phyloP scores from a whole-genome alignment of 1,284 basidiomycete species.

The Irpex lacteus region DNA sequence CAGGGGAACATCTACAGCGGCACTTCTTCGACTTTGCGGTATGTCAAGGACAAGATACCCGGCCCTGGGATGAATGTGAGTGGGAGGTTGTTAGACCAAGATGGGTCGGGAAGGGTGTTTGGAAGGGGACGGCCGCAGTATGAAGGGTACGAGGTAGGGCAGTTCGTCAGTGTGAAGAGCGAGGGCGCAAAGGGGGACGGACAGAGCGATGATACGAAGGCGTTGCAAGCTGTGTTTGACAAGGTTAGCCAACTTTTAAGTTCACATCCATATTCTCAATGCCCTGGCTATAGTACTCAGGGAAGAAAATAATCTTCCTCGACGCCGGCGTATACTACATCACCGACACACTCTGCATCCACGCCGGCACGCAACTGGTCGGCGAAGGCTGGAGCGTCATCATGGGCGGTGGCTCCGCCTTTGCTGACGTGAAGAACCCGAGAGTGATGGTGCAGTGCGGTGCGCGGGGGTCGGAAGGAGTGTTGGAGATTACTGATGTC shows the following conservation, averaged over 20 bases:
- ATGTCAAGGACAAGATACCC: conserved; percentile 47
- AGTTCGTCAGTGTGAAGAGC: conserved; percentile 70
- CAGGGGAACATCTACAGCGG: conserved; percentile 70
- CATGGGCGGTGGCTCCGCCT: conserved; percentile 60
- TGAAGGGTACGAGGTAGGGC: conserved; percentile 50
- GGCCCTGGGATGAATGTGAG: conserved; percentile 40
- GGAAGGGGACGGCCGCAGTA: conserved; percentile 44
- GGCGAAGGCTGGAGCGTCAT: conserved; percentile 80
- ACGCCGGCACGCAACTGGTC: conserved; percentile 65
- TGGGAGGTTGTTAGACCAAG: conserved; percentile 52
- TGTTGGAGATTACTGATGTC: conserved; percentile 61
- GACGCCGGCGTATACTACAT: conserved; percentile 70
- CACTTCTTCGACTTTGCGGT: conserved; percentile 36
- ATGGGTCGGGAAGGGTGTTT: conserved; percentile 54
- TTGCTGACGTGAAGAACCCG: conserved; percentile 53
- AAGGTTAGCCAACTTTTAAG: conserved; percentile 46
- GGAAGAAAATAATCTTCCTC: conserved; percentile 77
- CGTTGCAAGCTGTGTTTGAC: conserved; percentile 59
- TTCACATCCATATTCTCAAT: no score
- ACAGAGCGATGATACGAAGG: conserved; percentile 70
- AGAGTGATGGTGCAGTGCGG: conserved; percentile 60
- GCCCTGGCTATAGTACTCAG: no score
- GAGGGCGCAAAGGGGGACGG: conserved; percentile 77
- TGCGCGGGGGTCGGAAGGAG: conserved; percentile 40
- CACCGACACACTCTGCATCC: conserved; percentile 68